Conservation (phyloP, 495 filamentous ascomycete genomes). For the Elaphomyces granulatus region DNA sequence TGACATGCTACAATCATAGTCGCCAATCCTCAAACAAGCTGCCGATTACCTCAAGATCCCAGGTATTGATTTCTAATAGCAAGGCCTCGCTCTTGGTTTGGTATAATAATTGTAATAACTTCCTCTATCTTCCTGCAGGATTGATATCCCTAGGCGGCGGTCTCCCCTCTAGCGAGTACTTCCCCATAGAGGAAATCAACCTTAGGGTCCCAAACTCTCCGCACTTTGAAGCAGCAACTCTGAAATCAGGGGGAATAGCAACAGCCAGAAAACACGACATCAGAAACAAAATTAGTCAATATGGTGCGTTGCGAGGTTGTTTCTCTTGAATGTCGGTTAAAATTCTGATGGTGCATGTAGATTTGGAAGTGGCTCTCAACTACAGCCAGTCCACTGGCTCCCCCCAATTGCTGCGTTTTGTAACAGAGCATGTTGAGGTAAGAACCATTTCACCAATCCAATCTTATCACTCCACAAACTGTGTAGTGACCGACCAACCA, state of each 20-base stretch:
- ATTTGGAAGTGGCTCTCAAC: slow-evolving; percentile 74
- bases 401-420: slow-evolving; percentile 72
- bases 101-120: background rate
- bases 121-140: slow-evolving; percentile 16
- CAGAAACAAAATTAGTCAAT: slow-evolving; percentile 45
- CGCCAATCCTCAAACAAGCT: slow-evolving; percentile 62
- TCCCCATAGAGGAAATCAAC: slow-evolving; percentile 60
- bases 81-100: too few species aligned
- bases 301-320: slow-evolving; percentile 28
- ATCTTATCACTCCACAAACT: too few species aligned
- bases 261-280: slow-evolving; percentile 72
- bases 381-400: slow-evolving; percentile 79
- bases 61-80: slow-evolving; percentile 21
- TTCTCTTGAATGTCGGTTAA: background rate
- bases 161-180: slow-evolving; percentile 75
- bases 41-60: slow-evolving; percentile 60
- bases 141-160: slow-evolving; percentile 86
- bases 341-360: slow-evolving; percentile 19
- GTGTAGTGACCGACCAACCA: background rate
- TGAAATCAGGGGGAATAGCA: slow-evolving; percentile 38
- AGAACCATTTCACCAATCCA: slow-evolving; percentile 2
- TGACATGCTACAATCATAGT: slow-evolving; percentile 17
- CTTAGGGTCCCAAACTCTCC: slow-evolving; percentile 52
- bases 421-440: slow-evolving; percentile 85
- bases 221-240: slow-evolving; percentile 55